Conservation (phyloP, 371 early-diverging fungal species). For the Capillidium heterosporum region DNA sequence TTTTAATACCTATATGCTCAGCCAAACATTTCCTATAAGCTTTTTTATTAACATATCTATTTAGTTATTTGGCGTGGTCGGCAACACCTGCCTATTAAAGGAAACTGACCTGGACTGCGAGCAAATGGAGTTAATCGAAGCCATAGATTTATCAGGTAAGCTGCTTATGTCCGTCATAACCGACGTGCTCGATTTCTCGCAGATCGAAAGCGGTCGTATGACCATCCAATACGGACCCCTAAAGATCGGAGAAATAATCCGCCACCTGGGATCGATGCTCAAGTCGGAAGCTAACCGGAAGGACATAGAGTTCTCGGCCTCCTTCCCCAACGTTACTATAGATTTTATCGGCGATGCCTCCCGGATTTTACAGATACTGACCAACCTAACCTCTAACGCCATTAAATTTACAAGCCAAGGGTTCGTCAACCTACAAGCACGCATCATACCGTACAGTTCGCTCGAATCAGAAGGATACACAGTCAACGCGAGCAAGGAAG, state of each 20-base stretch:
- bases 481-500: neutral
- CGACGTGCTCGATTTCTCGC: conserved; percentile 6
- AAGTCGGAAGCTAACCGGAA: neutral
- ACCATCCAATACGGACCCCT: neutral
- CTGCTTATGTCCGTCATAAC: conserved; percentile 2
- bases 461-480: neutral
- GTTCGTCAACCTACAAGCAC: neutral
- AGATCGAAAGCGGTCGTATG: neutral
- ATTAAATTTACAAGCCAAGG: conserved; percentile 45
- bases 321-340: neutral
- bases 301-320: neutral
- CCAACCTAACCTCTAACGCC: conserved; percentile 37
- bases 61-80: conserved; percentile 4
- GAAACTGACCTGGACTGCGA: neutral
- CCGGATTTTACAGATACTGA: conserved; percentile 26
- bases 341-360: conserved; percentile 25
- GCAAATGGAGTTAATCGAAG: conserved; percentile 1
- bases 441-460: neutral
- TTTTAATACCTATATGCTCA: neutral
- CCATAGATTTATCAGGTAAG: conserved; percentile 1
- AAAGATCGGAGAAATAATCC: neutral
- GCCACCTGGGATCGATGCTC: neutral
- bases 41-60: neutral
- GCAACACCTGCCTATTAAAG: conserved; percentile 1
- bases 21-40: neutral